Evolutionary conservation across 1,284 basidiomycete genomes (phyloP).

Genomic region (Earliella scabrosa): DNA sequence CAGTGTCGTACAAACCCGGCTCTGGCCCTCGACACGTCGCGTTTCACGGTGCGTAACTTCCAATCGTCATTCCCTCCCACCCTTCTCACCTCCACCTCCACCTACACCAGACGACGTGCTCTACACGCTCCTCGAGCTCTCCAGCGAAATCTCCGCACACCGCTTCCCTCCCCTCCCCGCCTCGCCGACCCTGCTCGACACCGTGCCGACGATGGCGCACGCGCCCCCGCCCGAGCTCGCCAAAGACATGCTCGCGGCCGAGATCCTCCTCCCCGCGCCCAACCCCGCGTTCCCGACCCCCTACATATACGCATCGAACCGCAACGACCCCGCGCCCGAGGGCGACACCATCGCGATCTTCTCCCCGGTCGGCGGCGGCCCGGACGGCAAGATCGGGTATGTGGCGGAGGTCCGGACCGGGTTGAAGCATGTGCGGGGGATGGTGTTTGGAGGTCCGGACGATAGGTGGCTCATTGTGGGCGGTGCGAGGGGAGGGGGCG

Average conservation of each 20-base stretch:
- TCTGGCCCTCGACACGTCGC: constrained; percentile 72
- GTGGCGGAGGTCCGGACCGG: constrained; percentile 41
- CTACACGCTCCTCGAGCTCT: constrained; percentile 71
- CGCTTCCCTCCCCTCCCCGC: constrained; percentile 45
- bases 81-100: neutral
- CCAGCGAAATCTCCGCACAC: constrained; percentile 58
- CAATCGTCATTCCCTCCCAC: neutral
- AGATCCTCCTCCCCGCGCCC: constrained; percentile 59
- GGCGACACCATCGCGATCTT: constrained; percentile 72
- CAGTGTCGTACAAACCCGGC: constrained; percentile 53
- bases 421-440: constrained; percentile 41
- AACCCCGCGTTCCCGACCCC: constrained; percentile 50
- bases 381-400: constrained; percentile 28
- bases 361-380: constrained; percentile 27
- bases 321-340: constrained; percentile 55
- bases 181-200: constrained; percentile 45
- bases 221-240: constrained; percentile 38
- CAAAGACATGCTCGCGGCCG: constrained; percentile 37
- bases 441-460: constrained; percentile 39
- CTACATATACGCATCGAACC: constrained; percentile 73
- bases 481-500: constrained; percentile 37
- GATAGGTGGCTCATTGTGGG: constrained; percentile 39
- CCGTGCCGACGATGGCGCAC: constrained; percentile 49
- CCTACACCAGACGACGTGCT: constrained; percentile 41
- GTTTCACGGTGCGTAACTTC: constrained; percentile 53